These are phyloP conservation scores for Lodderomyces orthopsilosis DNA, from an alignment of 1,139 yeast species.

Conservation along the genomic window DNA sequence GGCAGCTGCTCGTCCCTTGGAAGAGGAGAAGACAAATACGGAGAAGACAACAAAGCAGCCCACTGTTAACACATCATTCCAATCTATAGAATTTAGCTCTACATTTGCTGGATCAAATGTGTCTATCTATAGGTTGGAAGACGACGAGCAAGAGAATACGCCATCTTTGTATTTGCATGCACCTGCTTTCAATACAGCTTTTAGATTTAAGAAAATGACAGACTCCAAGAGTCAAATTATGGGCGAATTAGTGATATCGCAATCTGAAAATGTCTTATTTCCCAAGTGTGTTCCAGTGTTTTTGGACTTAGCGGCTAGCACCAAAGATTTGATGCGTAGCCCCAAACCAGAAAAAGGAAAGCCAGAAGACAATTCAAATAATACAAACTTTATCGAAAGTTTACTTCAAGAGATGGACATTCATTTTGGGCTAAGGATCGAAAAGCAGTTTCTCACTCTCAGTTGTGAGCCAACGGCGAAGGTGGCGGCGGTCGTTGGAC, in stretches of 20 bases:
- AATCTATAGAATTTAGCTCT: slow-evolving; percentile 51
- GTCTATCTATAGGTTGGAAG: slow-evolving; percentile 46
- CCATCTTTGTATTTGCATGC: slow-evolving; percentile 68
- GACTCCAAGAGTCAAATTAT: slow-evolving; percentile 43
- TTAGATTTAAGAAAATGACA: slow-evolving; percentile 28
- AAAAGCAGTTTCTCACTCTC: slow-evolving; percentile 68
- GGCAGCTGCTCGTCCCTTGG: not conserved
- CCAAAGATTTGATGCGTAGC: slow-evolving; percentile 38
- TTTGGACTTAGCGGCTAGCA: slow-evolving; percentile 51
- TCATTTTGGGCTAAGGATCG: slow-evolving; percentile 62
- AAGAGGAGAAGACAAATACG: slow-evolving; percentile 2
- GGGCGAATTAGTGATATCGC: slow-evolving; percentile 59
- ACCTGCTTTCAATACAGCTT: slow-evolving; percentile 67
- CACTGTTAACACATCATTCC: slow-evolving; percentile 22
- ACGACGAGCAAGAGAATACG: slow-evolving; percentile 36
- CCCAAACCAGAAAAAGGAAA: slow-evolving; percentile 7
- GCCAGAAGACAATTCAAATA: slow-evolving; percentile 10
- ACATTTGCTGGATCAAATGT: slow-evolving; percentile 73
- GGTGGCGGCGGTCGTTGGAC: slow-evolving; percentile 79
- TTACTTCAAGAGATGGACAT: slow-evolving; percentile 56
- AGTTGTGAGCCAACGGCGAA: slow-evolving; percentile 94
- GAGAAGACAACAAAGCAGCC: slow-evolving; percentile 4
- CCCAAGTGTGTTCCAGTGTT: slow-evolving; percentile 81
- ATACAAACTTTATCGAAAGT: slow-evolving; percentile 31
- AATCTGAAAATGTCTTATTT: slow-evolving; percentile 68